Evolutionary conservation across 164 flowering plant species (phyloP).

Genomic region (Tetracentron sinense): DNA sequence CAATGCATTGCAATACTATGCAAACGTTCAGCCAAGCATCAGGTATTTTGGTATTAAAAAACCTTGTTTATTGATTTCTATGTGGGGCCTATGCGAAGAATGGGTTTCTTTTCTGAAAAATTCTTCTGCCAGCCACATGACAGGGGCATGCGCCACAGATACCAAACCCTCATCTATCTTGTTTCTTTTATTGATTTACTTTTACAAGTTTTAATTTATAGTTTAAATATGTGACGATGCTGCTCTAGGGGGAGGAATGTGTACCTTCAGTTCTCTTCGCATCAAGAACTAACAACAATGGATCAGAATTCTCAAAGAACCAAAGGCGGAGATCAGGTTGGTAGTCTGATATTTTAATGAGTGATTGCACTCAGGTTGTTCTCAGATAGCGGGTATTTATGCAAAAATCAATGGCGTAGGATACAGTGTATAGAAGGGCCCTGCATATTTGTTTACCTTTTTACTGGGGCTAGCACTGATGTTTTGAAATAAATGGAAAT

Average conservation of each 20-base stretch:
- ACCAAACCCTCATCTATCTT: neutral
- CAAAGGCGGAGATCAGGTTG: constrained; percentile 78
- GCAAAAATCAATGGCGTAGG: neutral
- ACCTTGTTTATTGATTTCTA: neutral
- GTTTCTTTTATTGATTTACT: neutral
- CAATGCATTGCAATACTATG: constrained; percentile 70
- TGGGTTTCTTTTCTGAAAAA: too few species aligned
- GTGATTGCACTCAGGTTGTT: neutral
- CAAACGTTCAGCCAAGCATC: constrained; percentile 78
- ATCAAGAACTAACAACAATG: constrained; percentile 88
- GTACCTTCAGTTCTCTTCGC: constrained; percentile 94
- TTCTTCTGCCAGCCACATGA: neutral
- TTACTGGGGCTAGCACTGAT: too few species aligned
- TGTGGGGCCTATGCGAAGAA: neutral
- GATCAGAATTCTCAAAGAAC: constrained; percentile 74
- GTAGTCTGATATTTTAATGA: constrained; percentile 15
- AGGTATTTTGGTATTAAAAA: constrained; percentile 38
- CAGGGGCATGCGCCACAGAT: neutral
- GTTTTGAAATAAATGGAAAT: too few species aligned
- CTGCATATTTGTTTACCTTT: too few species aligned
- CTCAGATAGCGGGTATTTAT: neutral
- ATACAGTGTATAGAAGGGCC: too few species aligned
- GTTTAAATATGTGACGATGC: constrained; percentile 5
- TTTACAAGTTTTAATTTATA: neutral
- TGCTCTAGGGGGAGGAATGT: constrained; percentile 85